These are phyloP conservation scores for Paratinospora sagittata DNA, from an alignment of 164 flowering plant genomes.

Conservation along the genomic window DNA sequence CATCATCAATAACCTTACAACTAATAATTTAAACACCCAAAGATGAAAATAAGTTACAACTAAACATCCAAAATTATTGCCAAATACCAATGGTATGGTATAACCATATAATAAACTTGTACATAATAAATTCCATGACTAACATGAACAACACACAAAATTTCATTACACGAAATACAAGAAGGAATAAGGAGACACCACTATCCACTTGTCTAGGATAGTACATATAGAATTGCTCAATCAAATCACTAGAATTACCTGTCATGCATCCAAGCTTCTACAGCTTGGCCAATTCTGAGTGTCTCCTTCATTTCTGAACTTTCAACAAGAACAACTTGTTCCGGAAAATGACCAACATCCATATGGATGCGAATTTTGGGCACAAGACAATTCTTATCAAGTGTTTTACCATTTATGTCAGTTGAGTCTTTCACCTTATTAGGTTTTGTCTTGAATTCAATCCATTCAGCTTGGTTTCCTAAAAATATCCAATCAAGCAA, in stretches of 20 bases:
- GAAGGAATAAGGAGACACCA: neutral
- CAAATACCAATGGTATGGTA: too few species aligned
- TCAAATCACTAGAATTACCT: slow-evolving; percentile 18
- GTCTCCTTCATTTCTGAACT: slow-evolving; percentile 15
- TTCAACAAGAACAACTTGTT: slow-evolving; percentile 20
- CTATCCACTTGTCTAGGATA: neutral
- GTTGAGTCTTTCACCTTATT: slow-evolving; percentile 5
- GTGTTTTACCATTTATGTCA: neutral
- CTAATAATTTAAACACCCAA: neutral
- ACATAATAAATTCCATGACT: too few species aligned
- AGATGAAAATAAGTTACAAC: neutral
- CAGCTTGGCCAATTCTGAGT: slow-evolving; percentile 22
- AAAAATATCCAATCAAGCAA: slow-evolving; percentile 7
- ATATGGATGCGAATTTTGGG: slow-evolving; percentile 29
- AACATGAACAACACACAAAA: too few species aligned
- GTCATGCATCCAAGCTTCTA: slow-evolving; percentile 32
- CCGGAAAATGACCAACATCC: slow-evolving; percentile 26
- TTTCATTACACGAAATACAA: neutral
- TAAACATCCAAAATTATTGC: too few species aligned
- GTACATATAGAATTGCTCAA: neutral
- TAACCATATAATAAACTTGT: too few species aligned
- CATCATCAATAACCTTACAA: neutral
- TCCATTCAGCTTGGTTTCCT: slow-evolving; percentile 24
- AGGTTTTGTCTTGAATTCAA: slow-evolving; percentile 16
- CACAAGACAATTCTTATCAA: slow-evolving; percentile 5